Evolutionary conservation across 441 rosid species (phyloP).

Genomic region (Dalechampia spathulata): DNA sequence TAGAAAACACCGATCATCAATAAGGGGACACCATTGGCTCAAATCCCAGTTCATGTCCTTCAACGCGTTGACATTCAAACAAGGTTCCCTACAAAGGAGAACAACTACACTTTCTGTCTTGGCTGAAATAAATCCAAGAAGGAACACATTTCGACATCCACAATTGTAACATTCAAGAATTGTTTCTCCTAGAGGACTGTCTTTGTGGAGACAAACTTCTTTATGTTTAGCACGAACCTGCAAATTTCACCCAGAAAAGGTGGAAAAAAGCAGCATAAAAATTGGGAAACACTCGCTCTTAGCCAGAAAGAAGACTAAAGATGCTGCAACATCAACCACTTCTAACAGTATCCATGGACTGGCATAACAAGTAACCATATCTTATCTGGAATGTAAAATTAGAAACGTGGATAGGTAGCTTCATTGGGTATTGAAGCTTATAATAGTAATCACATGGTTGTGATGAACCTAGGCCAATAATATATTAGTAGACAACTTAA

Average conservation of each 20-base stretch:
- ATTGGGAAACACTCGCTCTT: not conserved
- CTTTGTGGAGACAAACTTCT: constrained; percentile 99
- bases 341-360: not conserved
- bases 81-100: constrained; percentile 97
- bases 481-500: not conserved
- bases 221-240: constrained; percentile 99
- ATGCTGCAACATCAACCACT: not conserved
- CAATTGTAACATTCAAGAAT: constrained; percentile 99
- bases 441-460: not conserved
- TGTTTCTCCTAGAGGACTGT: constrained; percentile 98
- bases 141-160: constrained; percentile 96
- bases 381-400: not conserved
- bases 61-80: constrained; percentile 93
- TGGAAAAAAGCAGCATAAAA: not conserved
- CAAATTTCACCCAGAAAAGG: constrained; percentile 13
- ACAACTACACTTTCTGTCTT: constrained; percentile 98
- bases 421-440: not conserved
- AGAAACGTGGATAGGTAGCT: not conserved
- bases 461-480: not conserved
- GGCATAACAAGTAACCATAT: not conserved
- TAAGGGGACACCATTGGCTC: constrained; percentile 99
- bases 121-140: constrained; percentile 97
- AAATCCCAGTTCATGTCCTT: constrained; percentile 99
- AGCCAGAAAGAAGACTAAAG: not conserved
- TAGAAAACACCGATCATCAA: constrained; percentile 97